Evolutionary conservation across 2,329 filamentous ascomycete species (phyloP).

Genomic region (Sclerotinia nivalis): DNA sequence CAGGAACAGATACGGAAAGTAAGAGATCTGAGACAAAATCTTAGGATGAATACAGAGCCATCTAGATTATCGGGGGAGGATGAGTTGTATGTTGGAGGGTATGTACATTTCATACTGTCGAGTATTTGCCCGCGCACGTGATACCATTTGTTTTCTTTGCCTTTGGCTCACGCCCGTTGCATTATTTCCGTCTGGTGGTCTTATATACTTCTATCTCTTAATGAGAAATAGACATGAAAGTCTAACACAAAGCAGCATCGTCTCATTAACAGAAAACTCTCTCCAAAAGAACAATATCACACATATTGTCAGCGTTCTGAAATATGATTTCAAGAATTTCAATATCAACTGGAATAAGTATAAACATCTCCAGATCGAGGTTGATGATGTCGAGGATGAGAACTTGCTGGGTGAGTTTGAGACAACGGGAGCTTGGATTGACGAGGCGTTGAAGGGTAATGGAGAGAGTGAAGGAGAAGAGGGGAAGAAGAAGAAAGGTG

Average conservation of each 20-base stretch:
- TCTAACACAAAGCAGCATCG: conserved; percentile 58
- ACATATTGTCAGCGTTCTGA: conserved; percentile 83
- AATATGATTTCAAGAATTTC: conserved; percentile 60
- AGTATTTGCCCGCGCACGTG: conserved; percentile 21
- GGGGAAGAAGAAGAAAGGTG: conserved; percentile 52
- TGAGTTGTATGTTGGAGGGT: conserved; percentile 80
- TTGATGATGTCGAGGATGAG: conserved; percentile 89
- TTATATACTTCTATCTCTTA: not conserved
- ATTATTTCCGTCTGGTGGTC: conserved; percentile 19
- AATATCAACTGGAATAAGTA: conserved; percentile 53
- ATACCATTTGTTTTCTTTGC: conserved; percentile 43
- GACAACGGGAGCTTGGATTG: conserved; percentile 77
- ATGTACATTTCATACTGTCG: conserved; percentile 40
- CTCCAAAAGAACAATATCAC: conserved; percentile 76
- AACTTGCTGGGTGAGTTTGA: conserved; percentile 83
- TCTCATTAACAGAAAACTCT: conserved; percentile 69
- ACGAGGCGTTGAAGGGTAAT: conserved; percentile 65
- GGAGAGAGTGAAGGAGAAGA: conserved; percentile 50
- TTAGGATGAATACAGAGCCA: conserved; percentile 51
- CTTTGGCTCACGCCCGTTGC: not conserved
- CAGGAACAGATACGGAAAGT: conserved; percentile 16
- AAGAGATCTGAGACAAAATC: conserved; percentile 8
- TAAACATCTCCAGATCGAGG: conserved; percentile 75
- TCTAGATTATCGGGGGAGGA: conserved; percentile 68
- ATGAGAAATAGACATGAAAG: not conserved